These are phyloP conservation scores for Wallacemonas sp. DNA, from an alignment of 208 protist genomes.

Conservation along the genomic window DNA sequence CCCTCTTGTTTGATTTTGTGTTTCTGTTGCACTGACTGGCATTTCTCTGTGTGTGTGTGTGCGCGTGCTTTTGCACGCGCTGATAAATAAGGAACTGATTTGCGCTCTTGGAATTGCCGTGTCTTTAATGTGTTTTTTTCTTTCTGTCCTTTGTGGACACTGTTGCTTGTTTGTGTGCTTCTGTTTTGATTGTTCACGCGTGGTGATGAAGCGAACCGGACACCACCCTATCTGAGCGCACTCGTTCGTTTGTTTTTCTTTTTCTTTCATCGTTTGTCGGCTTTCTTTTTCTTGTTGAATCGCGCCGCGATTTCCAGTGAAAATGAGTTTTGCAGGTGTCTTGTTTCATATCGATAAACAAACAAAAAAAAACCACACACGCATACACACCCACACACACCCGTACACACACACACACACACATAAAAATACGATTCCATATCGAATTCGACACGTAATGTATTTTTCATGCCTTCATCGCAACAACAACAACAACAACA, in stretches of 20 bases:
- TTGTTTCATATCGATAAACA: constrained; percentile 14
- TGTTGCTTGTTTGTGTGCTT: background rate
- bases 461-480: constrained; percentile 11
- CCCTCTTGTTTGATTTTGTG: too few relatives aligned
- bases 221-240: background rate
- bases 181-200: background rate
- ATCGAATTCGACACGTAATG: constrained; percentile 9
- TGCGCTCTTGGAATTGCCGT: too few relatives aligned
- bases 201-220: background rate
- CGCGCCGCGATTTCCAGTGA: background rate
- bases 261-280: background rate
- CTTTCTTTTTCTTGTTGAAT: constrained; percentile 2
- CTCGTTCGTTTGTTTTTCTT: constrained; percentile 9
- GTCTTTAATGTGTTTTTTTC: too few relatives aligned
- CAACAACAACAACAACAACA: background rate
- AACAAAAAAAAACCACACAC: background rate
- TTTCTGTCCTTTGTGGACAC: background rate
- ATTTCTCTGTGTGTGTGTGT: too few relatives aligned
- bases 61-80: too few relatives aligned
- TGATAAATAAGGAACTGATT: too few relatives aligned
- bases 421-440: too few relatives aligned
- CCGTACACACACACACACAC: too few relatives aligned
- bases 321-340: background rate
- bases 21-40: too few relatives aligned
- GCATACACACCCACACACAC: too few relatives aligned